A percentile compares a stretch with the other conserved stretches of the same genome.
Conservation (phyloP, 2,329 filamentous ascomycete species). For the Elsinoe australis region DNA sequence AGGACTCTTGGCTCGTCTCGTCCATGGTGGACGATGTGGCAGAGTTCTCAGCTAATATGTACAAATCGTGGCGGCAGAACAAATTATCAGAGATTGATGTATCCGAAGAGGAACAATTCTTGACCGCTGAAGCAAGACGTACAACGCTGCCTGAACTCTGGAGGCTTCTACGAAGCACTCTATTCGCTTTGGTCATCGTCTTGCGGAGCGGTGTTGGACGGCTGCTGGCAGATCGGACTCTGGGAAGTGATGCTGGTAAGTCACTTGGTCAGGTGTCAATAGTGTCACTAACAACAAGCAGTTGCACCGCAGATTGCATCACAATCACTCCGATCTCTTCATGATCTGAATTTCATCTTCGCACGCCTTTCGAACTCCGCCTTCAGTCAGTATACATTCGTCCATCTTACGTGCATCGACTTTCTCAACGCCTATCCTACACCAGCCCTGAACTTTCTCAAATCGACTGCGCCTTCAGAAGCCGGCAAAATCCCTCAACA, state of each 20-base stretch:
- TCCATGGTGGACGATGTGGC: conserved; percentile 57
- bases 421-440: conserved; percentile 64
- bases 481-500: conserved; percentile 52
- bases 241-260: conserved; percentile 48
- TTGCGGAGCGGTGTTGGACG: conserved; percentile 67
- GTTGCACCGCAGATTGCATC: conserved; percentile 60
- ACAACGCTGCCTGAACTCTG: conserved; percentile 65
- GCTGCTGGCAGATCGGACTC: conserved; percentile 47
- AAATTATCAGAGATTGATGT: conserved; percentile 66
- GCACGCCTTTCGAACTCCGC: conserved; percentile 62
- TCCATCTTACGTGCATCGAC: conserved; percentile 75
- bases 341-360: conserved; percentile 75
- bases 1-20: conserved; percentile 42
- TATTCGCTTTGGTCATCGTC: conserved; percentile 68
- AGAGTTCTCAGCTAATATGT: conserved; percentile 57
- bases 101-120: conserved; percentile 54
- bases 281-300: conserved; percentile 20
- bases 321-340: conserved; percentile 64
- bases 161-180: conserved; percentile 63
- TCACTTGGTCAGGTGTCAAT: too few relatives aligned
- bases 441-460: conserved; percentile 59
- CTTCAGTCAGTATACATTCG: conserved; percentile 79
- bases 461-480: conserved; percentile 51
- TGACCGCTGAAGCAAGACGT: conserved; percentile 58
- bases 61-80: conserved; percentile 66